Conservation (phyloP, 495 filamentous ascomycete genomes). For the Apiosordaria backusii region DNA sequence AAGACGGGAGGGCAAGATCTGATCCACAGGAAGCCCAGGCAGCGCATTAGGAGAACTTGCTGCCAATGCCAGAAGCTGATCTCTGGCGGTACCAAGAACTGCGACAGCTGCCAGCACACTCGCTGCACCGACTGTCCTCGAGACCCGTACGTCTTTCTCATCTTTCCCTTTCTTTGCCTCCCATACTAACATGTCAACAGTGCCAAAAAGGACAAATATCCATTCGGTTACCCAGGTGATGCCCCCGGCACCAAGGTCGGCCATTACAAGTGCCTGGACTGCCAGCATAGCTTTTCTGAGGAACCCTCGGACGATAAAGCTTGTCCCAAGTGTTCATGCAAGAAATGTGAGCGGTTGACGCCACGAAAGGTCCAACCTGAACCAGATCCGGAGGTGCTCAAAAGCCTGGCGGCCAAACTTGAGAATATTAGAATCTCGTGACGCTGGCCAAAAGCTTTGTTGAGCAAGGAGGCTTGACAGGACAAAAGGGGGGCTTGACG, state of each 20-base stretch:
- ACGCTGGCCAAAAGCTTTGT: background rate
- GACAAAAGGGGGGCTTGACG: background rate
- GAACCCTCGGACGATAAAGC: slow-evolving; percentile 37
- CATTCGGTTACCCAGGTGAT: slow-evolving; percentile 76
- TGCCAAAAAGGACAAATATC: slow-evolving; percentile 67
- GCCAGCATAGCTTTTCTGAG: slow-evolving; percentile 52
- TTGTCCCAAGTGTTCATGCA: slow-evolving; percentile 64
- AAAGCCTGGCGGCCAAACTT: slow-evolving; percentile 57
- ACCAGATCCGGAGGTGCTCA: slow-evolving; percentile 62
- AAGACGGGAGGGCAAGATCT: slow-evolving; percentile 67
- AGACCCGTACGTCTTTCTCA: slow-evolving; percentile 62
- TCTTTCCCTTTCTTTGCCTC: slow-evolving; percentile 8
- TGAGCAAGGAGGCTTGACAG: too few relatives aligned
- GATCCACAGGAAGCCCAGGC: slow-evolving; percentile 60
- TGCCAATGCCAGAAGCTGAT: slow-evolving; percentile 71
- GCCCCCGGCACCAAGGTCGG: slow-evolving; percentile 44
- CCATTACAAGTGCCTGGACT: slow-evolving; percentile 62
- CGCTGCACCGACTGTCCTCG: slow-evolving; percentile 81
- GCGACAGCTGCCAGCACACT: slow-evolving; percentile 65
- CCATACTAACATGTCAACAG: slow-evolving; percentile 41
- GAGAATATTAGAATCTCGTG: slow-evolving; percentile 41
- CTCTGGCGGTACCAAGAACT: slow-evolving; percentile 44
- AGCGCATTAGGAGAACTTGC: slow-evolving; percentile 71
- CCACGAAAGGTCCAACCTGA: slow-evolving; percentile 59
- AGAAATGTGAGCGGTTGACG: slow-evolving; percentile 48